phyloP scores from a whole-genome alignment of 2,329 filamentous ascomycete species.

The Claviceps monticola region DNA sequence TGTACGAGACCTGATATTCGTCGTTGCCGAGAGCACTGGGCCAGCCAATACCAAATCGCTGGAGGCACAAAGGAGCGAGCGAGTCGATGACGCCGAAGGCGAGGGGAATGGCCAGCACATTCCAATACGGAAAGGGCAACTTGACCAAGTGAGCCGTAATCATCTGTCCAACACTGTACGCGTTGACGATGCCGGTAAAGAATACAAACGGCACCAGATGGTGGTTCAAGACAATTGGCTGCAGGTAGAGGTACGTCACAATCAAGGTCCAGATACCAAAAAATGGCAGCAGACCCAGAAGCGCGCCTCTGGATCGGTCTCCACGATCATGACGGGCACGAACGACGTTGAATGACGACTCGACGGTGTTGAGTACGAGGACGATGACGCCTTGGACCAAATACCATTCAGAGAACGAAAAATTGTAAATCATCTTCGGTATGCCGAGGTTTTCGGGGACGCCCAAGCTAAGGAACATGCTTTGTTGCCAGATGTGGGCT shows the following conservation, averaged over 20 bases:
- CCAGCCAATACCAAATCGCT: constrained; percentile 53
- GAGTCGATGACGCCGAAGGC: constrained; percentile 69
- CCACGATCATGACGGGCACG: constrained; percentile 60
- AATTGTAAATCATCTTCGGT: constrained; percentile 57
- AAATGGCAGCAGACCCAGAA: constrained; percentile 75
- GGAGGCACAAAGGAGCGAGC: constrained; percentile 53
- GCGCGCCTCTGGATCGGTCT: constrained; percentile 57
- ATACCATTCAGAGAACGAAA: constrained; percentile 87
- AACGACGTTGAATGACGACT: constrained; percentile 74
- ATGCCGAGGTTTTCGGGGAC: constrained; percentile 51
- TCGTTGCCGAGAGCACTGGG: constrained; percentile 59
- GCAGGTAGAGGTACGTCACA: constrained; percentile 65
- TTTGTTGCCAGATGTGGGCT: constrained; percentile 83
- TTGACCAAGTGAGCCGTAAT: constrained; percentile 89
- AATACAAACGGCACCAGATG: constrained; percentile 83
- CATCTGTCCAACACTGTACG: constrained; percentile 90
- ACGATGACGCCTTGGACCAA: constrained; percentile 74
- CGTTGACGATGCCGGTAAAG: constrained; percentile 81
- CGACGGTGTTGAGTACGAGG: constrained; percentile 70
- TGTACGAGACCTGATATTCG: constrained; percentile 81
- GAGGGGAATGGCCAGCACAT: constrained; percentile 69
- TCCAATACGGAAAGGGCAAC: constrained; percentile 78
- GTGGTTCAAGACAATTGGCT: constrained; percentile 67
- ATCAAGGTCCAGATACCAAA: constrained; percentile 65
- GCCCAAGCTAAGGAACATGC: constrained; percentile 59